Percentiles rank a stretch among this genome's conserved stretches.
These are phyloP conservation scores for Aspergillus ustus DNA, from an alignment of 2,329 filamentous ascomycete genomes.

Conservation along the genomic window DNA sequence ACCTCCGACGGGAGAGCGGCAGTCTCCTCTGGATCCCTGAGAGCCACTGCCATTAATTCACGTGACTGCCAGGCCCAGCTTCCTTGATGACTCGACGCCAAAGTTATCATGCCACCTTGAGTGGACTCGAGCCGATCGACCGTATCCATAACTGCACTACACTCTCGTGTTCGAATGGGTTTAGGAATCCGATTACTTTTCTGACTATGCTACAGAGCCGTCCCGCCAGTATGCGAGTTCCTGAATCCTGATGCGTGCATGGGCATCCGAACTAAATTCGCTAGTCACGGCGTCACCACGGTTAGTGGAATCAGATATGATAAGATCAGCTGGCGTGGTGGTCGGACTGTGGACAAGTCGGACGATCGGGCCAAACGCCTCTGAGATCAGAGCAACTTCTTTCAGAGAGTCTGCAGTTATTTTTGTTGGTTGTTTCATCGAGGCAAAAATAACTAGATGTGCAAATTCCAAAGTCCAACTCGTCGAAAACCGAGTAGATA, in stretches of 20 bases:
- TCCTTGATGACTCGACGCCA: background rate
- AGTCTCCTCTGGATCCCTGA: constrained; percentile 1
- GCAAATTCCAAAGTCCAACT: background rate
- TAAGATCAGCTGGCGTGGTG: constrained; percentile 28
- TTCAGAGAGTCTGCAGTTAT: background rate
- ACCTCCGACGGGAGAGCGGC: constrained; percentile 8
- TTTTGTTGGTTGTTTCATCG: background rate
- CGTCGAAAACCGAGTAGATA: background rate
- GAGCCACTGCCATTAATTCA: background rate
- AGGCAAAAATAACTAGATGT: background rate
- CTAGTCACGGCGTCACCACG: constrained; percentile 17
- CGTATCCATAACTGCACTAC: background rate
- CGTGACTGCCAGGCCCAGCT: background rate
- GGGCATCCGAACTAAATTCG: constrained; percentile 12
- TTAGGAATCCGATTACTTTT: background rate
- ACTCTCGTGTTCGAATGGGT: background rate
- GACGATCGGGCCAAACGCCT: background rate
- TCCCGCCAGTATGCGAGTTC: constrained; percentile 2
- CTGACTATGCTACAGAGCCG: background rate
- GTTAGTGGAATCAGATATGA: constrained; percentile 31
- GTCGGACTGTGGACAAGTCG: constrained; percentile 18
- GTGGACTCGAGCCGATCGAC: background rate
- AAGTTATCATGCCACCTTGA: background rate
- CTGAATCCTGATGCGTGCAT: constrained; percentile 15
- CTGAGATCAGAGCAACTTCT: background rate